Conservation (phyloP, 2,329 filamentous ascomycete genomes). For the Nigrograna mackinnonii region DNA sequence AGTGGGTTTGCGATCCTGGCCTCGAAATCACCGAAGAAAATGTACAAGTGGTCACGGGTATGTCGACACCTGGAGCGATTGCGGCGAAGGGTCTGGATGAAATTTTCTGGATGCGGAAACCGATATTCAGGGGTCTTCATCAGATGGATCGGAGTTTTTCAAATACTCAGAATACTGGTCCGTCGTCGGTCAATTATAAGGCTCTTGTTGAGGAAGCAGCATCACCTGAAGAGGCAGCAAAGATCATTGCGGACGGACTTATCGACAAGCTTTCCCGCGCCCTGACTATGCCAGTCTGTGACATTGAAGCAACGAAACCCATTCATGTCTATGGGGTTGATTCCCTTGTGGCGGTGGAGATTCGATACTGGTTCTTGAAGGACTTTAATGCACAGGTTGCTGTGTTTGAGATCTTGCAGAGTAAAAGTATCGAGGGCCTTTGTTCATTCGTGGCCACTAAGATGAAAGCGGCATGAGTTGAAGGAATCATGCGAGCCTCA, state of each 20-base stretch:
- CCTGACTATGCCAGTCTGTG: background rate
- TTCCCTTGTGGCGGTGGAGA: conserved; percentile 4
- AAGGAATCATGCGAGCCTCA: too few relatives aligned
- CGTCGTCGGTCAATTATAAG: background rate
- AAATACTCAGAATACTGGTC: background rate
- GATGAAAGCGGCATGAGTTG: too few relatives aligned
- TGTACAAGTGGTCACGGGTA: background rate
- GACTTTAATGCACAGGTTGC: conserved; percentile 1
- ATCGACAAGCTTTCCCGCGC: background rate
- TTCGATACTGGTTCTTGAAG: conserved; percentile 1
- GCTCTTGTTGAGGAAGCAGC: background rate
- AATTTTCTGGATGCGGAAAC: background rate
- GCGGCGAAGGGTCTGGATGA: background rate
- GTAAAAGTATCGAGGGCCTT: too few relatives aligned
- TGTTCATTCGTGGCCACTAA: too few relatives aligned
- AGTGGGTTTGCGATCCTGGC: background rate
- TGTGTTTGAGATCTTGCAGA: conserved; percentile 2
- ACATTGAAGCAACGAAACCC: conserved; percentile 3
- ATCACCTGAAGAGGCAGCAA: background rate
- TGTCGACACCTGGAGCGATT: background rate
- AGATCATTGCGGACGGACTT: background rate
- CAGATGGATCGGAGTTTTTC: too few relatives aligned
- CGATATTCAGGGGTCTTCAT: background rate
- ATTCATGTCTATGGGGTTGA: conserved; percentile 3
- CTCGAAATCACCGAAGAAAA: background rate